Base-by-base conservation (phyloP, 257 asterid genomes). In the Osmanthus fragrans region DNA sequence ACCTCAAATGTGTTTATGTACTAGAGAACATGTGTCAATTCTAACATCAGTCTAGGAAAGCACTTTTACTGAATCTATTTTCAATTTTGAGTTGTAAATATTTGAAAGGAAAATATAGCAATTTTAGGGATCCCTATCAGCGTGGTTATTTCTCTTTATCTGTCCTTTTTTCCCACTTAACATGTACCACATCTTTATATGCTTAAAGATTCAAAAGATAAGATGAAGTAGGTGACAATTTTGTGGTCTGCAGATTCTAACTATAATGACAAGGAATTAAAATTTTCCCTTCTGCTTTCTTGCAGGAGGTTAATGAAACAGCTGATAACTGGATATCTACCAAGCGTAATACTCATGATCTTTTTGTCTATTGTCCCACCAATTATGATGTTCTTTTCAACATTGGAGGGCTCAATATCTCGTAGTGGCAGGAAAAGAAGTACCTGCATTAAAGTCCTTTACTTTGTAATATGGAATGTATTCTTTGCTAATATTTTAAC, bases 391-490 rank as follows among this genome's bases (percentile, higher is more conserved):
- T 74, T 91, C 7, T 96, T 96, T 86, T 92, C 99, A 37, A 89
- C 98, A 18, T 21, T 90, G 86, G 97, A 96, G 80, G 99, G 99
- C 21, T 87, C 96, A 30, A 88, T 90, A 70, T 96, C 99, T 68
- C 97, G 97, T 76, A 93, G 99, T 63, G 86, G 88, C 79, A 85
- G 99, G 90, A 96, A 96, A 84, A 86, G 87, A 87, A 96, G 98
- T 83, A 82, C 99, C 39, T 89, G 98, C 88, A 51, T 88, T 54
- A 96, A 96, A 82, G 92, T 96, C 73, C 74, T 91, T 19, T 85
- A 82, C 88, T 96, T 96, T 74, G 79, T 88, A 83, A 88, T 96
- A 81, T 96, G 99, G 99, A 96, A 96, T 84, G 96, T 96, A 33
- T 96, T 96, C 89, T 93, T 96, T 82, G 99, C 94, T 12, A 92